Evolutionary conservation across 139 green algal species (phyloP).

Genomic region (Chlorokybus atmophyticus): DNA sequence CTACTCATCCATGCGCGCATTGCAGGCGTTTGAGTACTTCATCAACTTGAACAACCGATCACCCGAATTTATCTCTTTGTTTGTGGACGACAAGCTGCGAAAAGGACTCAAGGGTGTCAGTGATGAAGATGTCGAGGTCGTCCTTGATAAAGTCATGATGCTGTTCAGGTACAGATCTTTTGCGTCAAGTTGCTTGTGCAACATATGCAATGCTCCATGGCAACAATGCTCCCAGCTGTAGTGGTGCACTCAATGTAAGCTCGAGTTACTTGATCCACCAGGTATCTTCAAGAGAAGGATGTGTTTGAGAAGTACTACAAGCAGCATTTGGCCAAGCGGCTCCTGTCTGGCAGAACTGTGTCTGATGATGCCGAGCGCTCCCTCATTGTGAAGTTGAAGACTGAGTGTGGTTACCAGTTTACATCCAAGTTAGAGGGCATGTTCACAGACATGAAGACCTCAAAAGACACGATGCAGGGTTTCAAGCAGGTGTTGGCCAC

Average conservation of each 20-base stretch:
- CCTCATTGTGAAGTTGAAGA: constrained; percentile 93
- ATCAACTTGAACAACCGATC: constrained; percentile 79
- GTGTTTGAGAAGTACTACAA: constrained; percentile 99
- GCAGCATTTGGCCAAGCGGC: constrained; percentile 86
- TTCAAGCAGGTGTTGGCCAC: constrained; percentile 35
- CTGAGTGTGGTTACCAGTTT: constrained; percentile 97
- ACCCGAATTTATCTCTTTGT: constrained; percentile 91
- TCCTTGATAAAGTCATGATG: constrained; percentile 81
- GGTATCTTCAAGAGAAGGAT: constrained; percentile 96
- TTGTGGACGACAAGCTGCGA: constrained; percentile 88
- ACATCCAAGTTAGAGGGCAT: constrained; percentile 96
- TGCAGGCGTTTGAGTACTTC: constrained; percentile 78
- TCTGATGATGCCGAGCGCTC: constrained; percentile 70
- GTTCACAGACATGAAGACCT: constrained; percentile 97
- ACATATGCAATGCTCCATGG: too few species aligned
- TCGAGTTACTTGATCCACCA: too few species aligned
- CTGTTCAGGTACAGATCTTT: constrained; percentile 79
- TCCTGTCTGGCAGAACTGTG: constrained; percentile 59
- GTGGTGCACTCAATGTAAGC: too few species aligned
- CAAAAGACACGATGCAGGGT: constrained; percentile 63
- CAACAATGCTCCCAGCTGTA: too few species aligned
- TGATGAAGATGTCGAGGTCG: constrained; percentile 73
- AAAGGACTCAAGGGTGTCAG: constrained; percentile 47
- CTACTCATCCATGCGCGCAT: too few species aligned
- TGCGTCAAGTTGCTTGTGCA: too few species aligned